Base-by-base conservation (phyloP, 202 grass and related monocot species). In the Digitaria exilis region DNA sequence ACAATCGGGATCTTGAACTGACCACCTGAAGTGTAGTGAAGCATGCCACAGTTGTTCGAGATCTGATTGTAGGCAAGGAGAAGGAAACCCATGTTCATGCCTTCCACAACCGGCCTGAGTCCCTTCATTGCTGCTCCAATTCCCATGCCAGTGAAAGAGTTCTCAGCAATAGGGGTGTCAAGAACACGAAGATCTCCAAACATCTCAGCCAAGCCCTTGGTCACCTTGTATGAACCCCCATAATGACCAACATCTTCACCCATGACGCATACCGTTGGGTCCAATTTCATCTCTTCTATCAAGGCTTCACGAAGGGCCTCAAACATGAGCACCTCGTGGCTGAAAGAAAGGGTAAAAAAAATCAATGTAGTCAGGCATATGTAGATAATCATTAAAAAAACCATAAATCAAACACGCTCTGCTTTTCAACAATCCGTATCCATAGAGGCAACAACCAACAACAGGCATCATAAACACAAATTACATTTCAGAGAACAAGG, bases 41-140 rank as follows among this genome's bases (percentile, higher is more conserved):
- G 91, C 94, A 97, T 97, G 6, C 91, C 91, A 9, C 91, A 94
- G 67, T 97, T 97, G 94, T 97, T 97, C 5, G 94, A 97, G 78
- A 97, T 97, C 78, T 97, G 94, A 55, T 94, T 97, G 87, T 90
- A 94, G 0, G 94, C 94, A 9, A 94, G 91, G 73, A 97, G 91
- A 37, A 97, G 91, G 85, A 97, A 97, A 64, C 94, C 94, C 94
- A 97, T 97, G 89, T 94, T 97, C 91, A 94, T 97, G 65, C 91
- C 94, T 84, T 97, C 94, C 1, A 97, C 85, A 17, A 97, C 55
- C 2, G 89, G 87, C 59, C 94, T 90, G 2, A 97, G 89, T 24
- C 94, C 94, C 31, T 78, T 94, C 91, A 88, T 97, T 46, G 94
- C 91, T 87, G 91, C 87, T 75, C 94, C 94, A 37, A 97, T 28